Percentiles rank a stretch among this genome's conserved stretches.
Conservation (phyloP, 495 filamentous ascomycete genomes). For the Darksidea phi region DNA sequence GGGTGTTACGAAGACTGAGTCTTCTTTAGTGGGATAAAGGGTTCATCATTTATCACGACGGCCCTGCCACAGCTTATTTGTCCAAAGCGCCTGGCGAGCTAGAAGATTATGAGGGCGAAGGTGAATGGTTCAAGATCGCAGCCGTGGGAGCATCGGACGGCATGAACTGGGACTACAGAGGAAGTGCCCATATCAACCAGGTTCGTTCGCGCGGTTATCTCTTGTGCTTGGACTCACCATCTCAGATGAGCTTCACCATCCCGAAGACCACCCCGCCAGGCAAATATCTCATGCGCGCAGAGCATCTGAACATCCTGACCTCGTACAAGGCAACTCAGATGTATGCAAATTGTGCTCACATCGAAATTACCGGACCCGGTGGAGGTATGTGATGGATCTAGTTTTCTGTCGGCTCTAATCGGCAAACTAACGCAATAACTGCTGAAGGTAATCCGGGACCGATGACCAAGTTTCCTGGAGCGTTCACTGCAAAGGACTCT, state of each 20-base stretch:
- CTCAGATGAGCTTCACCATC: constrained; percentile 16
- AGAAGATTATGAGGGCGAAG: constrained; percentile 13
- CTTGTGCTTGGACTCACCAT: not conserved
- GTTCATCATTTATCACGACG: constrained; percentile 9
- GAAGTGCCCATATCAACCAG: not conserved
- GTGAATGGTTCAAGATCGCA: constrained; percentile 24
- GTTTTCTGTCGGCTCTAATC: not conserved
- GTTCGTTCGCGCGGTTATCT: not conserved
- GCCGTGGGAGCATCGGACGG: not conserved
- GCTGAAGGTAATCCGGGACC: constrained; percentile 38
- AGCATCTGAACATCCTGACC: constrained; percentile 11
- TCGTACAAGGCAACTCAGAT: not conserved
- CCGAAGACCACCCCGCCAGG: constrained; percentile 17
- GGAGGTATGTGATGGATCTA: constrained; percentile 2
- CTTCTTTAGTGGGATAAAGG: not conserved
- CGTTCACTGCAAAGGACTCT: constrained; percentile 2
- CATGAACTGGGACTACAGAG: not conserved
- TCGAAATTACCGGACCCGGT: constrained; percentile 13
- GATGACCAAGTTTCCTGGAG: constrained; percentile 39
- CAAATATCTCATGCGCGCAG: constrained; percentile 20
- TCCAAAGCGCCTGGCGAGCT: constrained; percentile 13
- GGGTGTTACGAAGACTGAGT: not conserved
- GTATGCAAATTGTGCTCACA: constrained; percentile 19
- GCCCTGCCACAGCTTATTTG: constrained; percentile 11
- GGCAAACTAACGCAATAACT: not conserved